phyloP scores from a whole-genome alignment of 163 green algal species.

The Scenedesmus sp. region DNA sequence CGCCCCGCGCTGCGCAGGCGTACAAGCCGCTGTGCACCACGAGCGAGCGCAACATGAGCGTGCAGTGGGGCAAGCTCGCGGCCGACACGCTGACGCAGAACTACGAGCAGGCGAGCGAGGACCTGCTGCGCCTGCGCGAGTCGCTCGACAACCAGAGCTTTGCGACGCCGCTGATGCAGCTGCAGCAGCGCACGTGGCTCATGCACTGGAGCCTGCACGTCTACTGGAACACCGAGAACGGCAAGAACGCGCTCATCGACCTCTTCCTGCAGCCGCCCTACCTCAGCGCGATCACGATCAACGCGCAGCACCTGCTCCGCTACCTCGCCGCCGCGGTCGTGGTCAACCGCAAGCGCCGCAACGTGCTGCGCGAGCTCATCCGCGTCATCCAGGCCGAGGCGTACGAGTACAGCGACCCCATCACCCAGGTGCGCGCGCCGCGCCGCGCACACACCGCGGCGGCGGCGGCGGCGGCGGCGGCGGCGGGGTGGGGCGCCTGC shows the following conservation, averaged over 20 bases:
- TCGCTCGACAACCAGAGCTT: conserved; percentile 91
- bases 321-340: conserved; percentile 95
- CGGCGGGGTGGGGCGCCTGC: no score
- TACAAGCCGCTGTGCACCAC: conserved; percentile 92
- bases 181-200: conserved; percentile 98
- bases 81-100: conserved; percentile 92
- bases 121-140: conserved; percentile 94
- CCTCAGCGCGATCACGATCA: conserved; percentile 90
- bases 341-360: conserved; percentile 83
- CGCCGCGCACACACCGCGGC: conserved; percentile 9
- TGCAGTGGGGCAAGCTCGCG: conserved; percentile 97
- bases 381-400: conserved; percentile 81
- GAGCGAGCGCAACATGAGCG: conserved; percentile 81
- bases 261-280: conserved; percentile 96
- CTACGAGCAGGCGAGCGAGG: conserved; percentile 91
- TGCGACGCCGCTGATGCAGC: conserved; percentile 75
- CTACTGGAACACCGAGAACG: conserved; percentile 99
- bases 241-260: conserved; percentile 94
- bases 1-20: conserved; percentile 52
- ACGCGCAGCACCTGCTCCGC: conserved; percentile 93
- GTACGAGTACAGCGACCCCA: conserved; percentile 94
- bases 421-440: conserved; percentile 66
- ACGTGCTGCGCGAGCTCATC: conserved; percentile 88
- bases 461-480: conserved; percentile 69
- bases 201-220: conserved; percentile 98